Evolutionary conservation across 129 eudicot species (phyloP).

Genomic region (Flaveria ramosissima): DNA sequence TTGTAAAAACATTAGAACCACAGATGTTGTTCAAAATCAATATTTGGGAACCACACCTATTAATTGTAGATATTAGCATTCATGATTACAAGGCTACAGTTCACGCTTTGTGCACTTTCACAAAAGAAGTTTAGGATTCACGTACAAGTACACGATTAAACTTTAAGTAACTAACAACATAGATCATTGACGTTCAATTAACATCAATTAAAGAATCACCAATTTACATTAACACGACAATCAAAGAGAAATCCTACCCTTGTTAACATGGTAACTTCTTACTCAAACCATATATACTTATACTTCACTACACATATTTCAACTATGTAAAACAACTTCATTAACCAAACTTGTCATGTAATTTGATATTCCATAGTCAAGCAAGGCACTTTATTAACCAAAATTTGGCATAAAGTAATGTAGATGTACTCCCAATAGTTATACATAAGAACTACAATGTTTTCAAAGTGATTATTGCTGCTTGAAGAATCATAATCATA

Average conservation of each 20-base stretch:
- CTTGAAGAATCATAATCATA: background rate
- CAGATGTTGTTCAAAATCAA: background rate
- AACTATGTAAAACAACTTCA: background rate
- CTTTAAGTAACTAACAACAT: background rate
- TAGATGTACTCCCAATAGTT: background rate
- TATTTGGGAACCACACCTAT: background rate
- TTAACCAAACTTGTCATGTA: no score
- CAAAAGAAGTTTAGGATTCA: background rate
- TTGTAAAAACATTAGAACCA: background rate
- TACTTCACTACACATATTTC: background rate
- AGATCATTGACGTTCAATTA: background rate
- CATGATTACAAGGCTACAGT: background rate
- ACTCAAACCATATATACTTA: background rate
- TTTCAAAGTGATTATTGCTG: background rate
- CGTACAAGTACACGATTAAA: background rate
- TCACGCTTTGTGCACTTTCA: background rate
- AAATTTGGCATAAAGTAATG: background rate
- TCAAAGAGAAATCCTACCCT: background rate
- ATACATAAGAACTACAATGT: background rate
- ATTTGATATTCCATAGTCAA: no score
- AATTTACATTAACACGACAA: background rate
- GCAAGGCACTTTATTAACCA: conserved; percentile 2
- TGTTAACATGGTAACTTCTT: background rate
- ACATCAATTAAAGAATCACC: background rate
- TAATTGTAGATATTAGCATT: background rate